A percentile compares a stretch with the other conserved stretches of the same genome.
Conservation (phyloP, 176 grass and related monocot genomes). For the Pharus latifolius region DNA sequence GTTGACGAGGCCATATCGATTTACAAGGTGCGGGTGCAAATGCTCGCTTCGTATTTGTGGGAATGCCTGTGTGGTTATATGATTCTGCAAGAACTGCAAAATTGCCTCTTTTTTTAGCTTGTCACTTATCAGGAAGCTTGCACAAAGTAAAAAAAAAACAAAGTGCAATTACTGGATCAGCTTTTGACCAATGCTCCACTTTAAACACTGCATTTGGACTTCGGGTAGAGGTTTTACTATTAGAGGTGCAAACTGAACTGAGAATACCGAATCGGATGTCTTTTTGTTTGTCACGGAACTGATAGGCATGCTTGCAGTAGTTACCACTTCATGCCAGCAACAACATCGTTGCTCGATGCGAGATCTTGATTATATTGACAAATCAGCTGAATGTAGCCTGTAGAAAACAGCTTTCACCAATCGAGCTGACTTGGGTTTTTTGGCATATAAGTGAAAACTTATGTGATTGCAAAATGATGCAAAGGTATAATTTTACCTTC, state of each 20-base stretch:
- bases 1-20: constrained; percentile 54
- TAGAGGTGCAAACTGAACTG: neutral
- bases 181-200: neutral
- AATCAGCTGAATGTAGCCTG: neutral
- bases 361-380: neutral
- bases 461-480: too few relatives aligned
- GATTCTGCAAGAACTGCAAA: neutral
- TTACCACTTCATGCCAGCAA: neutral
- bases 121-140: neutral
- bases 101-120: neutral
- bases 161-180: neutral
- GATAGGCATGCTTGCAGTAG: neutral
- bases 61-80: neutral
- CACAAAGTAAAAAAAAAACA: neutral
- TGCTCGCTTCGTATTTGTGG: neutral
- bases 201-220: too few relatives aligned
- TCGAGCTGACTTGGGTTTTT: neutral
- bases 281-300: neutral
- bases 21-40: constrained; percentile 45
- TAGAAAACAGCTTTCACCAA: neutral
- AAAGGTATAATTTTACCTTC: too few relatives aligned
- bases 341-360: neutral
- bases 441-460: too few relatives aligned
- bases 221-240: too few relatives aligned
- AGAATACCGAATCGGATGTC: neutral